A percentile compares a stretch with the other conserved stretches of the same genome.
phyloP scores from a whole-genome alignment of 2,329 filamentous ascomycete genomes.

The Cylindrodendrum hubeiense region DNA sequence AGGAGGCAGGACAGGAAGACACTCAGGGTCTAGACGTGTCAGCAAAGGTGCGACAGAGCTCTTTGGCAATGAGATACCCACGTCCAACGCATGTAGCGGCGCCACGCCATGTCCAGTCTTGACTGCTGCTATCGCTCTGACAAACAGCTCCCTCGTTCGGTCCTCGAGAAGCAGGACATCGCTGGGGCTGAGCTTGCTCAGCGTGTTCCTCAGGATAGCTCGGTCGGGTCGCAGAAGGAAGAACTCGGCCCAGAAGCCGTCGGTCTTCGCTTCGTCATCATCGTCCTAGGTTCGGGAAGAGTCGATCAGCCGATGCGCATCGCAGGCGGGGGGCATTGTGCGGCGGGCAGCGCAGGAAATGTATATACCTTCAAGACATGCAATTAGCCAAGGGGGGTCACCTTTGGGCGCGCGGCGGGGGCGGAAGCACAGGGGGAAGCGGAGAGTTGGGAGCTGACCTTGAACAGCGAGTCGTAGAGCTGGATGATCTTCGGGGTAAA shows the following conservation, averaged over 20 bases:
- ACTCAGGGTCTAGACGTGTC: constrained; percentile 78
- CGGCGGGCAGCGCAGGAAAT: constrained; percentile 19
- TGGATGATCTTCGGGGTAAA: constrained; percentile 96
- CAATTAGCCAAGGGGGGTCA: constrained; percentile 31
- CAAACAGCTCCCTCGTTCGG: constrained; percentile 84
- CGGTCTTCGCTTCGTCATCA: constrained; percentile 77
- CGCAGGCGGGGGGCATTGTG: constrained; percentile 15
- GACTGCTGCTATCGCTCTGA: constrained; percentile 76
- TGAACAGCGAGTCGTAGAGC: constrained; percentile 88
- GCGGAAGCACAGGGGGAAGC: constrained; percentile 15
- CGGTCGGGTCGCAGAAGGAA: constrained; percentile 90
- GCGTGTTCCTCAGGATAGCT: constrained; percentile 72
- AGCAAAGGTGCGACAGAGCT: constrained; percentile 52
- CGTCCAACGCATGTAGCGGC: constrained; percentile 87
- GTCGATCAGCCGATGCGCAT: constrained; percentile 46
- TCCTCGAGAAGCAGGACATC: constrained; percentile 82
- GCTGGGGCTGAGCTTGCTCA: constrained; percentile 78
- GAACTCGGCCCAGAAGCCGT: constrained; percentile 97
- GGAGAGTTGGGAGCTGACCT: constrained; percentile 59
- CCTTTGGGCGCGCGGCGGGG: too few relatives aligned
- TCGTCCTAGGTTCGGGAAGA: constrained; percentile 63
- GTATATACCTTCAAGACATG: constrained; percentile 43
- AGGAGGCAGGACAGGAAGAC: constrained; percentile 87
- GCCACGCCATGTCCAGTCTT: constrained; percentile 71
- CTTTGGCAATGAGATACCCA: constrained; percentile 57